These are phyloP conservation scores for Moesziomyces aphidis DNA, from an alignment of 1,284 basidiomycete species.

Conservation along the genomic window DNA sequence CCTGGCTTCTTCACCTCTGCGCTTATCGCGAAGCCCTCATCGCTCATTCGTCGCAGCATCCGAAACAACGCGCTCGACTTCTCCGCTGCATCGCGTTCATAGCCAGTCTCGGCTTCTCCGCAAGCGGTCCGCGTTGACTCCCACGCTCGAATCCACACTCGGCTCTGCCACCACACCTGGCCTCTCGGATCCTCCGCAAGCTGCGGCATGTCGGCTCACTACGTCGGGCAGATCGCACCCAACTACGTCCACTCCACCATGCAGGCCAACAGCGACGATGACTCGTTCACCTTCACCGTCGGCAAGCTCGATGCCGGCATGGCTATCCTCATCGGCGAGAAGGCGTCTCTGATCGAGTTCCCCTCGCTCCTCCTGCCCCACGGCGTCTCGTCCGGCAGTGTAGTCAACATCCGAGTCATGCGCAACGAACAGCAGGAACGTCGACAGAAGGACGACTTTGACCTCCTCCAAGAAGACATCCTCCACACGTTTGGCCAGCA, in stretches of 20 bases:
- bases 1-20: too few relatives aligned
- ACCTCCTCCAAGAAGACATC: conserved; percentile 64
- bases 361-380: conserved; percentile 64
- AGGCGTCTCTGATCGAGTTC: conserved; percentile 67
- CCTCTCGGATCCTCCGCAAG: too few relatives aligned
- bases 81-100: too few relatives aligned
- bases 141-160: too few relatives aligned
- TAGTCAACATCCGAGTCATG: conserved; percentile 64
- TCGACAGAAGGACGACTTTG: conserved; percentile 57
- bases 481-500: conserved; percentile 61
- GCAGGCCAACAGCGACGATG: conserved; percentile 38
- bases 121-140: too few relatives aligned
- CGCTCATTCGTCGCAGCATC: too few relatives aligned
- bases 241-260: conserved; percentile 51
- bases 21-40: too few relatives aligned
- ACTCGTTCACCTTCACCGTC: conserved; percentile 64
- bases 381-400: conserved; percentile 62
- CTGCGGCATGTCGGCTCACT: conserved; percentile 44
- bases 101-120: too few relatives aligned
- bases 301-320: conserved; percentile 67
- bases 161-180: too few relatives aligned
- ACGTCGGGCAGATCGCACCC: conserved; percentile 55
- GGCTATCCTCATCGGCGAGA: conserved; percentile 67
- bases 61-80: too few relatives aligned
- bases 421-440: conserved; percentile 62